A percentile compares a stretch with the other conserved stretches of the same genome.
Conservation (phyloP, 805 yeast species). For the Teunomyces tritomae region DNA sequence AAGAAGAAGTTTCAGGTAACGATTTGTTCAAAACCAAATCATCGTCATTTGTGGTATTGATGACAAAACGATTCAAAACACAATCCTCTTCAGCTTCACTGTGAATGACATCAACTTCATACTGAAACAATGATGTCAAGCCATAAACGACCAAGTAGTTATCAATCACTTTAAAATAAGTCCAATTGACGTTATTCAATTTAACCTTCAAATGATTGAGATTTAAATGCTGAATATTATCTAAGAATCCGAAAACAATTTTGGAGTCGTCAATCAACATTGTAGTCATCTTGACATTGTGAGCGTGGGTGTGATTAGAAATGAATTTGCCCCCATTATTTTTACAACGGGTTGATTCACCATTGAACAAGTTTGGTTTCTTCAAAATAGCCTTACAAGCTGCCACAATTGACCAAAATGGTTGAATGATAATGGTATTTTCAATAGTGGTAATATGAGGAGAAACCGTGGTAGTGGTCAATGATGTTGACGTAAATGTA, state of each 20-base stretch:
- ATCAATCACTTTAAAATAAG: constrained; percentile 19
- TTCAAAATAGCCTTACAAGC: constrained; percentile 31
- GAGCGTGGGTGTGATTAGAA: neutral
- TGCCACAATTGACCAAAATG: constrained; percentile 43
- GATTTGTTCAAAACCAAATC: constrained; percentile 23
- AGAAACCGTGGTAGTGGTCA: constrained; percentile 10
- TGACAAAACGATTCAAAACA: constrained; percentile 21
- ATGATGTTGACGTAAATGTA: constrained; percentile 10
- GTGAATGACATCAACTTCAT: constrained; percentile 30
- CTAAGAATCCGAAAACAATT: constrained; percentile 27
- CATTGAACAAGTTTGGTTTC: constrained; percentile 31
- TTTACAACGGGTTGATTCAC: constrained; percentile 22
- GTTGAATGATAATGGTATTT: constrained; percentile 28
- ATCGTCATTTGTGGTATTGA: constrained; percentile 28
- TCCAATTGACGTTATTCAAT: constrained; percentile 36
- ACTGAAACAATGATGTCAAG: constrained; percentile 36
- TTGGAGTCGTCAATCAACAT: constrained; percentile 29
- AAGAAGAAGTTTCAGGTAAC: constrained; percentile 22
- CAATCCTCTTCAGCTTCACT: constrained; percentile 4
- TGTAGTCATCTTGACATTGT: constrained; percentile 16
- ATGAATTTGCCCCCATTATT: constrained; percentile 22
- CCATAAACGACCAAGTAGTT: constrained; percentile 30
- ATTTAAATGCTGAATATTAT: constrained; percentile 9
- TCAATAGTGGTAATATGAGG: constrained; percentile 16
- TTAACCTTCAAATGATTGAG: constrained; percentile 15